Base-by-base conservation (phyloP, 2,329 filamentous ascomycete species). In the Colletotrichum euphorbiae region DNA sequence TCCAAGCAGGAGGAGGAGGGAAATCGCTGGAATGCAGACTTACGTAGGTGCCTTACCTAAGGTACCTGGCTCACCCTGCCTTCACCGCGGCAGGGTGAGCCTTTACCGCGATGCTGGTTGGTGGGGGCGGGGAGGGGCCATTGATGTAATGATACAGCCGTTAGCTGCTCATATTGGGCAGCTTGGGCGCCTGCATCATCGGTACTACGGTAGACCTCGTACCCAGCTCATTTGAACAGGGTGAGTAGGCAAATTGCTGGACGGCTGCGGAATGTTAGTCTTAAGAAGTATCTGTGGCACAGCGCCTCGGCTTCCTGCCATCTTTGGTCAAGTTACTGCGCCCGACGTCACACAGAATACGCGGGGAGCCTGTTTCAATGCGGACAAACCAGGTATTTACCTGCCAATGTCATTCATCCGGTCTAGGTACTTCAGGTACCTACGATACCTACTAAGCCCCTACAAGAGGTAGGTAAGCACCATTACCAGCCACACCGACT, bases 101-200 rank as follows among this genome's bases (percentile, higher is more conserved):
- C 21, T 19, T 24, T 24, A 31, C 28, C 24, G 21, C 19, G 15
- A 33, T 54, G 19, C 51, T 54, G 40, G 52, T 71, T 73, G 72
- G 71, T 71, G 72, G 72, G 72, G 72, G 71, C 69, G 67, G 72
- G 72, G 72, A 54, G 58, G 69, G 61, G 66, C 54, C 40, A 33
- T 71, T 77, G 76, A 78, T 77, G 77, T 78, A 78, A 78, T 78
- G 57, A 28, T 52, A 63, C 60, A 68, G 65, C 52, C 60, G 51
- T 64, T 50, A 46, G 52, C 28, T 57, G 38, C 36, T 38, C 12
- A 38, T 13, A 38, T 38, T 38, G 33, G 33, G 24, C 43, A 36
- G 62, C 36, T 59, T 65, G 55, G 55, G 24, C 43, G 45, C 24
- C 55, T 65, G n/a, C 38, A 62, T 45, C 58, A 55, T 55, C 19